Conservation (phyloP, 768 basidiomycete species). For the Psilocybe sp. region DNA sequence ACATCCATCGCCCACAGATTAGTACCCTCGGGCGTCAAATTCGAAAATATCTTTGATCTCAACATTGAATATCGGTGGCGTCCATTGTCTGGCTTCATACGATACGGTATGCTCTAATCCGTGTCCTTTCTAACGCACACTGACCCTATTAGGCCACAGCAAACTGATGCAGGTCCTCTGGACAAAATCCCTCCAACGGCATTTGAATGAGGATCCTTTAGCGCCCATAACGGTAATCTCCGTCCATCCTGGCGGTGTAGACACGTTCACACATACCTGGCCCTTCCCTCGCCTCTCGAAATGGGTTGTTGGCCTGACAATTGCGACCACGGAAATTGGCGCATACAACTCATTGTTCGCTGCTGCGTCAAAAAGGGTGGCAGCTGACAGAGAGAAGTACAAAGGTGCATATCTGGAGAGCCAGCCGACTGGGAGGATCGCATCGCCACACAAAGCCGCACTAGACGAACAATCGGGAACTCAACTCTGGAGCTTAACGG, state of each 20-base stretch:
- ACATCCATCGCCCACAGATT: conserved; percentile 18
- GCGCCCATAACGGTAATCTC: conserved; percentile 19
- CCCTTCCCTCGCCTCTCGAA: conserved; percentile 13
- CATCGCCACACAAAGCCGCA: conserved; percentile 5
- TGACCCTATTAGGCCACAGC: conserved; percentile 10
- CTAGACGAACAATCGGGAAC: conserved; percentile 11
- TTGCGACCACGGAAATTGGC: conserved; percentile 18
- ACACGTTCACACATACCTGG: conserved; percentile 25
- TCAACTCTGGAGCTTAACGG: conserved; percentile 6
- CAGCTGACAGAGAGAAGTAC: conserved; percentile 18
- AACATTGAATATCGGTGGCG: conserved; percentile 14
- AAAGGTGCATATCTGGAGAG: conserved; percentile 23
- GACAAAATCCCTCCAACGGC: conserved; percentile 15
- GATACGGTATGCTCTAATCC: conserved; percentile 14
- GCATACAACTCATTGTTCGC: conserved; percentile 27
- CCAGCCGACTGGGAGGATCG: conserved; percentile 17
- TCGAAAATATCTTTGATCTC: conserved; percentile 17
- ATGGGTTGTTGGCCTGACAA: conserved; percentile 15
- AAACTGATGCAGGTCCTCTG: conserved; percentile 20
- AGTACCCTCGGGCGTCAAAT: conserved; percentile 14
- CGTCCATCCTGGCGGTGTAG: conserved; percentile 26
- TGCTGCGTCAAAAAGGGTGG: conserved; percentile 22
- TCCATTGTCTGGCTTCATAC: conserved; percentile 12
- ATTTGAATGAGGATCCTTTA: conserved; percentile 9
- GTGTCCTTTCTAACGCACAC: background rate